Percentiles rank a stretch among this genome's conserved stretches.
These are phyloP conservation scores for Edaphochlamys debaryana DNA, from an alignment of 139 green algal species.

Conservation along the genomic window DNA sequence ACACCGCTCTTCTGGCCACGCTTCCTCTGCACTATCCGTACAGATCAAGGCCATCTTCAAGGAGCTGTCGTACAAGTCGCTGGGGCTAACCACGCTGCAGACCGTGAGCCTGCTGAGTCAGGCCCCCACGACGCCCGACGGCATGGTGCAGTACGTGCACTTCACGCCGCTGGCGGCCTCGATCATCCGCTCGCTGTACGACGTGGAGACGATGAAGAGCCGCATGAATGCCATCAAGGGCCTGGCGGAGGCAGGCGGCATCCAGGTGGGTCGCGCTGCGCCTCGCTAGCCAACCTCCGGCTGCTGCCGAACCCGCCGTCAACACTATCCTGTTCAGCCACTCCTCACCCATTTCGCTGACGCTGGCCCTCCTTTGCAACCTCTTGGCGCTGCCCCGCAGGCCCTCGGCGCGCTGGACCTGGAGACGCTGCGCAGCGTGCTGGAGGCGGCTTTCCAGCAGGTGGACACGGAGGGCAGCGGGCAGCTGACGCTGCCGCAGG, in stretches of 20 bases:
- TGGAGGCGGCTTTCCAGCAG: constrained; percentile 35
- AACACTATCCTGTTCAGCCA: neutral
- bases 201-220: constrained; percentile 54
- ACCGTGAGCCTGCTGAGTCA: constrained; percentile 49
- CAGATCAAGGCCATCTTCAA: constrained; percentile 54
- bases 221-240: constrained; percentile 53
- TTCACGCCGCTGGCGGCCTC: constrained; percentile 53
- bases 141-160: constrained; percentile 54
- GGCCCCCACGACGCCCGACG: constrained; percentile 50
- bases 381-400: constrained; percentile 1
- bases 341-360: no score
- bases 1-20: no score
- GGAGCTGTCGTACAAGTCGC: constrained; percentile 49
- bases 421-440: constrained; percentile 33
- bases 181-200: constrained; percentile 57
- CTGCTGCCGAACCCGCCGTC: no score
- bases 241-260: constrained; percentile 42
- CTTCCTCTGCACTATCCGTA: no score
- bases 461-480: constrained; percentile 38
- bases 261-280: constrained; percentile 7
- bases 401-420: constrained; percentile 50
- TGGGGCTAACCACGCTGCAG: constrained; percentile 58
- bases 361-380: no score
- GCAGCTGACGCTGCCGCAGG: constrained; percentile 38
- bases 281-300: no score